Conservation (phyloP, 2,329 filamentous ascomycete species). For the Chrysosporium keratinophilum region DNA sequence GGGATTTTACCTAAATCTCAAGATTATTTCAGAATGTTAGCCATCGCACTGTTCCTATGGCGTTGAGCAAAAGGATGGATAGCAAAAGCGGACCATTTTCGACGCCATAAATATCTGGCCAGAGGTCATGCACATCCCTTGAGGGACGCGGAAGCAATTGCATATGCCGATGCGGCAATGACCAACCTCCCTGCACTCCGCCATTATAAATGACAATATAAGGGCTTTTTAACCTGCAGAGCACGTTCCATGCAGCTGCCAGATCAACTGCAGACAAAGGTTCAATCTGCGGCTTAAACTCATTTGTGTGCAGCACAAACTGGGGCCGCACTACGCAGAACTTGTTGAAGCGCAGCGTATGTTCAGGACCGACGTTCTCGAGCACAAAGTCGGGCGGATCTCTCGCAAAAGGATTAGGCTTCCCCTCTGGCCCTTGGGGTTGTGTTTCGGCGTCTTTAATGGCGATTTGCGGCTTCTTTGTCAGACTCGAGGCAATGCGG, state of each 20-base stretch:
- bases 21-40: not conserved
- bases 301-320: slow-evolving; percentile 18
- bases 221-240: slow-evolving; percentile 12
- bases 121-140: slow-evolving; percentile 14
- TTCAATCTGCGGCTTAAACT: slow-evolving; percentile 18
- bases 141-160: slow-evolving; percentile 15
- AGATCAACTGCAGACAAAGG: slow-evolving; percentile 15
- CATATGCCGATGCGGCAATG: slow-evolving; percentile 16
- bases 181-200: slow-evolving; percentile 17
- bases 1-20: slow-evolving; percentile 10
- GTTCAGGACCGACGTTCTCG: slow-evolving; percentile 13
- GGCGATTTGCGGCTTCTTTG: slow-evolving; percentile 16
- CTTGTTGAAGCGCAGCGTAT: slow-evolving; percentile 20
- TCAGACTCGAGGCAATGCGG: slow-evolving; percentile 16
- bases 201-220: slow-evolving; percentile 17
- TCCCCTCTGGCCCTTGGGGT: not conserved
- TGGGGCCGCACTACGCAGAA: slow-evolving; percentile 19
- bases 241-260: slow-evolving; percentile 14
- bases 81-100: slow-evolving; percentile 7
- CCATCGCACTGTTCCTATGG: too few species aligned
- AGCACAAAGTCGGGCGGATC: slow-evolving; percentile 19
- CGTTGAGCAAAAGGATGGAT: not conserved
- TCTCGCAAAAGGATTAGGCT: slow-evolving; percentile 13
- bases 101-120: slow-evolving; percentile 16
- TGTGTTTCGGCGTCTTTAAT: slow-evolving; percentile 14